Conservation (phyloP, 2,329 filamentous ascomycete genomes). For the Zalaria obscura region DNA sequence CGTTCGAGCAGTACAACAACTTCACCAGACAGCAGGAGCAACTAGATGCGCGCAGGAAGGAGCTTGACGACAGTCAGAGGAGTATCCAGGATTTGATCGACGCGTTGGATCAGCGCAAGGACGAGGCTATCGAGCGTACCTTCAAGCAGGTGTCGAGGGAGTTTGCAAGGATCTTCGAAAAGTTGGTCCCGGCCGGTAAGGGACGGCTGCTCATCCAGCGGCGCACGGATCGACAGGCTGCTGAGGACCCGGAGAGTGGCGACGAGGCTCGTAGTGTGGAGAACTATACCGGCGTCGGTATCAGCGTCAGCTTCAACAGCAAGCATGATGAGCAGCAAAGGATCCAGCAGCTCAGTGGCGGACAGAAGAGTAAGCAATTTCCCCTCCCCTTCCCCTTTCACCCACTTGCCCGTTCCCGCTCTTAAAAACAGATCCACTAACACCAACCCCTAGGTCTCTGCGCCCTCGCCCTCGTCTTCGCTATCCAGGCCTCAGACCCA, state of each 20-base stretch:
- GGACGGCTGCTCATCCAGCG: constrained; percentile 88
- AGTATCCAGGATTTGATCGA: constrained; percentile 88
- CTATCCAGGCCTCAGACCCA: constrained; percentile 94
- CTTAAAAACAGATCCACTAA: constrained; percentile 1
- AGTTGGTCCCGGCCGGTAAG: constrained; percentile 84
- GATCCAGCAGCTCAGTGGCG: constrained; percentile 92
- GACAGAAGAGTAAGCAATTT: constrained; percentile 70
- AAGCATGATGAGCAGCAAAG: constrained; percentile 97
- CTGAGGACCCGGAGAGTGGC: constrained; percentile 42
- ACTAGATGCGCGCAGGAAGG: constrained; percentile 67
- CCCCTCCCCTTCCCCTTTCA: not conserved
- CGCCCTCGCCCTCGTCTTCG: constrained; percentile 93
- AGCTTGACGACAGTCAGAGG: constrained; percentile 71
- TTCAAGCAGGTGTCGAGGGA: constrained; percentile 96
- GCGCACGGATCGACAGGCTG: constrained; percentile 58
- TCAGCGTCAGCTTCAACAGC: constrained; percentile 96
- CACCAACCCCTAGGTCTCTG: constrained; percentile 52
- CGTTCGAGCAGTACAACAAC: constrained; percentile 96
- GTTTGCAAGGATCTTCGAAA: constrained; percentile 85
- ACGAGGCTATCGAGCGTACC: constrained; percentile 94
- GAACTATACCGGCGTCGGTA: constrained; percentile 91
- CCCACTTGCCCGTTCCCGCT: too few relatives aligned
- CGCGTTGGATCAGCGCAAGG: constrained; percentile 86
- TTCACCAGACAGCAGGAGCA: constrained; percentile 88
- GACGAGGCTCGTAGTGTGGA: constrained; percentile 47